Evolutionary conservation across 352 stramenopile genomes (phyloP).

Genomic region (Pythium grandisporangium): DNA sequence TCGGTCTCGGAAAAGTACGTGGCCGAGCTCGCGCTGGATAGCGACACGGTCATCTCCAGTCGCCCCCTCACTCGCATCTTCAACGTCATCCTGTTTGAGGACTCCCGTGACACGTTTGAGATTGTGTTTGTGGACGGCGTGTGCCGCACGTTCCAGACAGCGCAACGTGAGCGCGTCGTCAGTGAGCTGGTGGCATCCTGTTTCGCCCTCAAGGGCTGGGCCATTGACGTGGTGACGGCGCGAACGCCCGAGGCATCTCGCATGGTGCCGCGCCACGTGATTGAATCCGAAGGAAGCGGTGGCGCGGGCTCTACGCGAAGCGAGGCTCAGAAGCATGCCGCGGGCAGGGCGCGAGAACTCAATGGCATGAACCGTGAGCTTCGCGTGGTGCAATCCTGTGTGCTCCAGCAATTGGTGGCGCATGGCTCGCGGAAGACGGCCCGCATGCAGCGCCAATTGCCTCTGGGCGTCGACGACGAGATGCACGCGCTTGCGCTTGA

Average conservation of each 20-base stretch:
- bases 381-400: constrained; percentile 46
- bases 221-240: constrained; percentile 47
- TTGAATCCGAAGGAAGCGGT: constrained; percentile 59
- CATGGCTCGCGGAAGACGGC: constrained; percentile 59
- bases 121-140: constrained; percentile 71
- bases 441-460: constrained; percentile 48
- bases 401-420: constrained; percentile 46
- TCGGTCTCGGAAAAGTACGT: constrained; percentile 67
- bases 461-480: constrained; percentile 54
- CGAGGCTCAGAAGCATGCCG: constrained; percentile 13
- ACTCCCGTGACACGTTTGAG: constrained; percentile 56
- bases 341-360: constrained; percentile 15
- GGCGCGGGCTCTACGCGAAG: too few relatives aligned
- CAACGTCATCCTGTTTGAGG: constrained; percentile 52
- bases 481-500: constrained; percentile 70
- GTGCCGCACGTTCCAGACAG: constrained; percentile 52
- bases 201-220: constrained; percentile 56
- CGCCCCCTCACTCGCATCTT: constrained; percentile 65
- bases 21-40: constrained; percentile 39
- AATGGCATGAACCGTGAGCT: constrained; percentile 63
- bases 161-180: constrained; percentile 66
- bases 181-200: constrained; percentile 67
- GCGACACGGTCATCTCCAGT: constrained; percentile 54
- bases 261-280: constrained; percentile 71
- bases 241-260: constrained; percentile 39